A percentile compares a stretch with the other conserved stretches of the same genome.
These are phyloP conservation scores for Sequoia sempervirens DNA, from an alignment of 75 land plant species.

Conservation along the genomic window DNA sequence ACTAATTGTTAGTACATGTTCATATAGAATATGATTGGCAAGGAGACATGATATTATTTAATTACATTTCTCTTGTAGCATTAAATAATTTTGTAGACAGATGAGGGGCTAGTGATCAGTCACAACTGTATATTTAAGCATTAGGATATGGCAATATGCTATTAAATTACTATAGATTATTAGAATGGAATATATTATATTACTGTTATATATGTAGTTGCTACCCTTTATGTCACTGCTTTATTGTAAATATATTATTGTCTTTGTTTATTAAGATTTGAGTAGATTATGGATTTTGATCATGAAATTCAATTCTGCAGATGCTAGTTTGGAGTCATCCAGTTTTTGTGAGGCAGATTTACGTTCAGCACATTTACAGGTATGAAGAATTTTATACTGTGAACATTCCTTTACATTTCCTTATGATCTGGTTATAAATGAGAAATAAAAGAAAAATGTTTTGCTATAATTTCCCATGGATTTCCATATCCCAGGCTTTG, in stretches of 20 bases:
- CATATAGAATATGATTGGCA: background rate
- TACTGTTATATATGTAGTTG: background rate
- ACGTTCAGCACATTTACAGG: conserved; percentile 92
- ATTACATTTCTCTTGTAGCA: background rate
- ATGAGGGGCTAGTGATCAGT: background rate
- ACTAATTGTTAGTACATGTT: background rate
- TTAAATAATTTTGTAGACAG: background rate
- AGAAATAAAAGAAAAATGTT: background rate
- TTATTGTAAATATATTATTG: background rate
- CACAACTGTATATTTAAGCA: background rate
- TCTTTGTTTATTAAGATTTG: background rate
- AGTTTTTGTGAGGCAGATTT: conserved; percentile 83
- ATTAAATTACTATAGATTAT: background rate
- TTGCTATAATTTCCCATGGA: background rate
- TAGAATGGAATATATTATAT: background rate
- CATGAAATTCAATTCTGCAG: conserved; percentile 29
- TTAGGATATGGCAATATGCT: background rate
- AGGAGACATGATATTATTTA: background rate
- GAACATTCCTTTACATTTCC: background rate
- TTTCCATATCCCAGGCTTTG: background rate
- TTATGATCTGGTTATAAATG: background rate
- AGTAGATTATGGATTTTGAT: background rate
- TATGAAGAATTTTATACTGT: conserved; percentile 13
- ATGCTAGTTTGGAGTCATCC: conserved; percentile 60
- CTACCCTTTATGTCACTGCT: background rate